A percentile compares a stretch with the other conserved stretches of the same genome.
Evolutionary conservation across 2,329 filamentous ascomycete species (phyloP).

Genomic region (Colletotrichum australisinense): DNA sequence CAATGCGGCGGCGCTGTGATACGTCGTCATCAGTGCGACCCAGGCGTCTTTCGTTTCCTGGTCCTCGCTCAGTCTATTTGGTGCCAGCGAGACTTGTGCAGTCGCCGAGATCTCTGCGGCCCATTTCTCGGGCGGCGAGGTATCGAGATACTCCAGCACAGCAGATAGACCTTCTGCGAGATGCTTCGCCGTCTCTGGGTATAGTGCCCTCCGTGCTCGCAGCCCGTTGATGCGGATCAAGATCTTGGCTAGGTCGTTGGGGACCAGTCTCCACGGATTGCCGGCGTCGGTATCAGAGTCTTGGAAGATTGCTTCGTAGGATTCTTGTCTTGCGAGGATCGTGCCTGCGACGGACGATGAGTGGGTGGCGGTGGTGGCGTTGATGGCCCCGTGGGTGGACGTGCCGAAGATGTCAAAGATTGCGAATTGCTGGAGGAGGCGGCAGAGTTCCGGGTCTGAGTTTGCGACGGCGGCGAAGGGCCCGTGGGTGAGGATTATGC

Average conservation of each 20-base stretch:
- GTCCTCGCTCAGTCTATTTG: not conserved
- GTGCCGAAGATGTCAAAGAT: conserved; percentile 9
- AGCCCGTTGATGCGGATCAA: conserved; percentile 10
- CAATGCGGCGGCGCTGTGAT: not conserved
- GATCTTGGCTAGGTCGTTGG: not conserved
- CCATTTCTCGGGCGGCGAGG: not conserved
- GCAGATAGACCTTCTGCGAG: not conserved
- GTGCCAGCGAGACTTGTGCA: not conserved
- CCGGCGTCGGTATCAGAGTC: not conserved
- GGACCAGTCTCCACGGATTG: conserved; percentile 13
- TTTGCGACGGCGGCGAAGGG: not conserved
- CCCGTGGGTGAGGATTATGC: not conserved
- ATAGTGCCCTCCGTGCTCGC: not conserved
- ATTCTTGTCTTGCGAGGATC: not conserved
- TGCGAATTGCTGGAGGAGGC: not conserved
- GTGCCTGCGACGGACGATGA: not conserved
- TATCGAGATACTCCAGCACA: not conserved
- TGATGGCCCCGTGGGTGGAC: not conserved
- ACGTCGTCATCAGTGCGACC: conserved; percentile 9
- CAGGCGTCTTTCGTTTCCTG: not conserved
- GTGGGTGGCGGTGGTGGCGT: not conserved
- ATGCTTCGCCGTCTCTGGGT: not conserved
- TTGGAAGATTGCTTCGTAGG: not conserved
- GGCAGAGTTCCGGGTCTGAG: not conserved
- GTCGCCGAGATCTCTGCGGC: not conserved